These are phyloP conservation scores for Cordyceps cateniannulata DNA, from an alignment of 2,329 filamentous ascomycete genomes.

Conservation along the genomic window DNA sequence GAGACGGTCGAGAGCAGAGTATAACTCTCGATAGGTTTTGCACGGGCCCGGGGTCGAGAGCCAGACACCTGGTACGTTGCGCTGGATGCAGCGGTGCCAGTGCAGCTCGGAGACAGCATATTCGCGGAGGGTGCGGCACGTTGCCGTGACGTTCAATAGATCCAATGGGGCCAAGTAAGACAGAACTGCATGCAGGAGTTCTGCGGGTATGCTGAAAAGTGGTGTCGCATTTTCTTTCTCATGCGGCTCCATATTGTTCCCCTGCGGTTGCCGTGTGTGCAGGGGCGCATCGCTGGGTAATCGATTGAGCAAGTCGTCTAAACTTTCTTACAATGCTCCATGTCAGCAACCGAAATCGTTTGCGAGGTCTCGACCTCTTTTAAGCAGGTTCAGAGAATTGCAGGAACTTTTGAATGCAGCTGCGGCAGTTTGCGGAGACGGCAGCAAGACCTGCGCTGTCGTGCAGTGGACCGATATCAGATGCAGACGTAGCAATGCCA, in stretches of 20 bases:
- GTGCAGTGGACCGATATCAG: background rate
- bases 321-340: background rate
- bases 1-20: conserved; percentile 64
- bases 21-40: conserved; percentile 63
- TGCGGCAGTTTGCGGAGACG: background rate
- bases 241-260: conserved; percentile 4
- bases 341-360: conserved; percentile 5
- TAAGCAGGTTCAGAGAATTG: background rate
- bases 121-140: conserved; percentile 53
- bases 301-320: conserved; percentile 12
- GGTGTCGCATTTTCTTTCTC: conserved; percentile 12
- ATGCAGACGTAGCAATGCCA: background rate
- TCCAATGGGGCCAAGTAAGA: conserved; percentile 58
- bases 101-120: conserved; percentile 60
- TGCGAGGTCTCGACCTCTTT: background rate
- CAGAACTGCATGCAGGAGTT: conserved; percentile 69
- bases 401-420: conserved; percentile 1
- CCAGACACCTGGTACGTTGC: conserved; percentile 52
- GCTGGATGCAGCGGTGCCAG: conserved; percentile 66
- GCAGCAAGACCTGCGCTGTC: background rate
- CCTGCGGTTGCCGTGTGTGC: background rate
- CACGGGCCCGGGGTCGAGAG: conserved; percentile 53
- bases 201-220: conserved; percentile 59
- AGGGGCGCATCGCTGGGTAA: conserved; percentile 3
- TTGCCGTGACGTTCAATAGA: conserved; percentile 52